Evolutionary conservation across 768 basidiomycete genomes (phyloP).

Genomic region (Russula abietina): DNA sequence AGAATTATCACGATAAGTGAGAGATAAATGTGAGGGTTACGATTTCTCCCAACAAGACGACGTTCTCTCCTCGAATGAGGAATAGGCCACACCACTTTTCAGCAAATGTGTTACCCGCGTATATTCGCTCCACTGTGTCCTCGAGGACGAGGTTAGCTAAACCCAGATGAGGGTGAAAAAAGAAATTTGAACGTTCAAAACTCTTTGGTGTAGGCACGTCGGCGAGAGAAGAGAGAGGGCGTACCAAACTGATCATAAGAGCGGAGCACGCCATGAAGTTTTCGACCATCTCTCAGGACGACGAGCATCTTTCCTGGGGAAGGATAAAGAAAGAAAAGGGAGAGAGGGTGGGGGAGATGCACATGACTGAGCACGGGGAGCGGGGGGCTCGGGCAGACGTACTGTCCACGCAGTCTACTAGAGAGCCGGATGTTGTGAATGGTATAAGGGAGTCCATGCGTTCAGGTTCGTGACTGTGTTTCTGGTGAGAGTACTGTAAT

Average conservation of each 20-base stretch:
- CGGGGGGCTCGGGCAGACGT: constrained; percentile 54
- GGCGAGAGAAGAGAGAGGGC: constrained; percentile 27
- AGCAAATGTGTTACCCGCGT: constrained; percentile 81
- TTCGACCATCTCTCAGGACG: constrained; percentile 91
- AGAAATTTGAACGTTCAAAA: background rate
- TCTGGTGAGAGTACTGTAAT: background rate
- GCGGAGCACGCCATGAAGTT: constrained; percentile 90
- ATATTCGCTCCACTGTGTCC: constrained; percentile 92
- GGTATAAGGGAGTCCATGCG: constrained; percentile 93
- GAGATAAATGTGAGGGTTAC: constrained; percentile 38
- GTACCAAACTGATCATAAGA: constrained; percentile 99
- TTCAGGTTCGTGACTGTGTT: background rate
- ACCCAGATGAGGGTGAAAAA: background rate
- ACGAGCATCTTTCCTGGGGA: constrained; percentile 94
- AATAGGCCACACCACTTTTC: constrained; percentile 86
- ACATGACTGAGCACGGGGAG: constrained; percentile 18
- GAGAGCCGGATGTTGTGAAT: constrained; percentile 97
- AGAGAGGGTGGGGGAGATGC: constrained; percentile 8
- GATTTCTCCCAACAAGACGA: constrained; percentile 93
- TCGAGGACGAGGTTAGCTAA: constrained; percentile 96
- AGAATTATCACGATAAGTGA: constrained; percentile 5
- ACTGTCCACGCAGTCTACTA: constrained; percentile 99
- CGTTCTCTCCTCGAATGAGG: constrained; percentile 96
- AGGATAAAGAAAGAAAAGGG: constrained; percentile 5
- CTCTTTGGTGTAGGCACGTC: background rate